Evolutionary conservation across 768 basidiomycete genomes (phyloP).

Genomic region (Daedalea quercina): DNA sequence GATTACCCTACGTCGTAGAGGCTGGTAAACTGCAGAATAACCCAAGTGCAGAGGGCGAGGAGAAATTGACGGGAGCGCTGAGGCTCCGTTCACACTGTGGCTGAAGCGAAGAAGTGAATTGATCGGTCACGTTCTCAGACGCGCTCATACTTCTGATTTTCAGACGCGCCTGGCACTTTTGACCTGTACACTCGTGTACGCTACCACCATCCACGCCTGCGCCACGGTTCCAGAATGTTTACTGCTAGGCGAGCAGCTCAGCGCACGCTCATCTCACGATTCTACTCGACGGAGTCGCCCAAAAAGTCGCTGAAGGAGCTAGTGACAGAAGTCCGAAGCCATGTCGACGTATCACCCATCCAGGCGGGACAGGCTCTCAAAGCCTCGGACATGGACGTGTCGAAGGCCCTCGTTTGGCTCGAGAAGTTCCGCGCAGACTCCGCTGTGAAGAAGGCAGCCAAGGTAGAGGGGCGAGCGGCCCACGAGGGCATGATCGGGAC

Average conservation of each 20-base stretch:
- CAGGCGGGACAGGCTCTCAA: conserved; percentile 87
- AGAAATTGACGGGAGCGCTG: no score
- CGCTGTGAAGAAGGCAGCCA: conserved; percentile 77
- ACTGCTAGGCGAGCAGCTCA: conserved; percentile 6
- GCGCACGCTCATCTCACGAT: conserved; percentile 22
- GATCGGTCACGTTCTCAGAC: background rate
- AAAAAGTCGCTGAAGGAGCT: conserved; percentile 64
- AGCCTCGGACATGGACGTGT: conserved; percentile 66
- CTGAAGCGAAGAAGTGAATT: no score
- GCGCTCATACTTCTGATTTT: background rate
- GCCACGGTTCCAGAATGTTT: conserved; percentile 12
- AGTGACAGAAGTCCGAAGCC: conserved; percentile 80
- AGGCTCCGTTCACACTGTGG: no score
- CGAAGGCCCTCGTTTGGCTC: conserved; percentile 75
- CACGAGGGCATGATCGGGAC: conserved; percentile 76
- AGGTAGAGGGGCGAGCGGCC: conserved; percentile 69
- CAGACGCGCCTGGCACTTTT: background rate
- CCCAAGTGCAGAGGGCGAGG: no score
- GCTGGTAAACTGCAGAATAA: no score
- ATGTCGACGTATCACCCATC: conserved; percentile 72
- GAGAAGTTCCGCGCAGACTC: conserved; percentile 62
- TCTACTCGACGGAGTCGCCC: conserved; percentile 45
- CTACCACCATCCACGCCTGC: background rate
- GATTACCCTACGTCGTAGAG: no score
- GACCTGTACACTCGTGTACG: background rate